These are phyloP conservation scores for Ceratobasidium sp. DNA, from an alignment of 1,284 basidiomycete genomes.

Conservation along the genomic window DNA sequence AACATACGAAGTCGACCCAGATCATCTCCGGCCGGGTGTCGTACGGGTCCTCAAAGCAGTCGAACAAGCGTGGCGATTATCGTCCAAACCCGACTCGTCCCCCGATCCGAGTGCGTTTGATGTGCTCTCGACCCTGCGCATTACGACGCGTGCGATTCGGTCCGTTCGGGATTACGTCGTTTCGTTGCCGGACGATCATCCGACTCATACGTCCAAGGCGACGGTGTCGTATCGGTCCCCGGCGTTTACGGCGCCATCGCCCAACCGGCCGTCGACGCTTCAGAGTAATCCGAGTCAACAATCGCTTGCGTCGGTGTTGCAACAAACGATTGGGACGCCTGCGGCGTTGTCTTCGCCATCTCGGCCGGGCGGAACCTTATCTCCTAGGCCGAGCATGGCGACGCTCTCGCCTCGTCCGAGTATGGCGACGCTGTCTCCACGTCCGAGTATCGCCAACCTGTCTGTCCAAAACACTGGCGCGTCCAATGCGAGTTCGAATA, in stretches of 20 bases:
- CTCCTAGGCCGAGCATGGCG: too few species aligned
- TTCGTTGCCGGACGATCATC: conserved; percentile 72
- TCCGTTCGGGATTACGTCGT: conserved; percentile 81
- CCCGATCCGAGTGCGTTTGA: conserved; percentile 54
- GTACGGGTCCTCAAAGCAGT: conserved; percentile 72
- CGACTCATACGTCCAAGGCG: conserved; percentile 7
- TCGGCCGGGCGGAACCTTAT: too few species aligned
- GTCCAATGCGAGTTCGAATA: neutral
- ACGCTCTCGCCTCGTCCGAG: too few species aligned
- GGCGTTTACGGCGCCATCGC: conserved; percentile 19
- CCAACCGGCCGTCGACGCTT: neutral
- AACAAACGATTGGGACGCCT: neutral
- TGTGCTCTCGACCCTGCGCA: conserved; percentile 71
- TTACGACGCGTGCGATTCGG: conserved; percentile 77
- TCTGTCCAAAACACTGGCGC: conserved; percentile 10
- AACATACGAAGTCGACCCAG: conserved; percentile 76
- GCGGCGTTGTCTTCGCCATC: neutral
- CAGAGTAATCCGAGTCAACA: neutral
- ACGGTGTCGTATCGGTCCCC: conserved; percentile 5
- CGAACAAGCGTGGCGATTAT: conserved; percentile 61
- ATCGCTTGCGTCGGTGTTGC: neutral
- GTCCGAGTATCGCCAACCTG: conserved; percentile 13
- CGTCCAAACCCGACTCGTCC: conserved; percentile 44
- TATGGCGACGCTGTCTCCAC: neutral
- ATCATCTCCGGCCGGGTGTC: conserved; percentile 71